A percentile compares a stretch with the other conserved stretches of the same genome.
phyloP scores from a whole-genome alignment of 768 basidiomycete genomes.

The Suillus brevipes region DNA sequence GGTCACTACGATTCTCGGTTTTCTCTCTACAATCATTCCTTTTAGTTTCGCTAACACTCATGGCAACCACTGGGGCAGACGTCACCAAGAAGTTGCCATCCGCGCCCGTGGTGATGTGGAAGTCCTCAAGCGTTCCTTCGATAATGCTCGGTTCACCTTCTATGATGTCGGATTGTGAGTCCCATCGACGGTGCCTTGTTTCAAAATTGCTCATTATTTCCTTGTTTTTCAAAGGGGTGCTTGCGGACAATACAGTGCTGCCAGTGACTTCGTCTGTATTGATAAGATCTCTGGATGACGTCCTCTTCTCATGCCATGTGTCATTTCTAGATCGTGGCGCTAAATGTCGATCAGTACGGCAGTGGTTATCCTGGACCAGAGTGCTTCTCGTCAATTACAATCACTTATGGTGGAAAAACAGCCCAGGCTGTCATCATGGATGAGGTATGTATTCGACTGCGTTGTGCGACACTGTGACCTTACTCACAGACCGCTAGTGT shows the following conservation, averaged over 20 bases:
- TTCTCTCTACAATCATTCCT: conserved; percentile 36
- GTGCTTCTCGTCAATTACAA: conserved; percentile 62
- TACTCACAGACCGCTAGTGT: conserved; percentile 43
- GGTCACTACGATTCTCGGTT: conserved; percentile 32
- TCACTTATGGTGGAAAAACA: conserved; percentile 61
- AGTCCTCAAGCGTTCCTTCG: conserved; percentile 39
- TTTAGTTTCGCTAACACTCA: conserved; percentile 34
- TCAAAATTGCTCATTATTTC: conserved; percentile 10
- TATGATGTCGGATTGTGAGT: conserved; percentile 56
- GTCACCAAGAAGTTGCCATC: conserved; percentile 50
- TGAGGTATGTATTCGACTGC: conserved; percentile 40
- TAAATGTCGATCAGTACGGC: conserved; percentile 57
- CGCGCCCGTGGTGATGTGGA: conserved; percentile 44
- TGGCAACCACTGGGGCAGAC: conserved; percentile 32
- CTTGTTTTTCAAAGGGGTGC: conserved; percentile 46
- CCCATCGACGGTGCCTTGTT: conserved; percentile 12
- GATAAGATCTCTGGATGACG: not conserved
- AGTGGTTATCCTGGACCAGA: conserved; percentile 60
- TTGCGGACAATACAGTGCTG: conserved; percentile 44
- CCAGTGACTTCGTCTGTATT: conserved; percentile 47
- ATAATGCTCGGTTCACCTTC: conserved; percentile 48
- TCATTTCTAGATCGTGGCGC: conserved; percentile 49
- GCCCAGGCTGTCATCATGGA: conserved; percentile 61
- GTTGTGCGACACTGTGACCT: conserved; percentile 4
- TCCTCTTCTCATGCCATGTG: conserved; percentile 1